phyloP scores from a whole-genome alignment of 176 grass and related monocot species.

The Secale cereale region DNA sequence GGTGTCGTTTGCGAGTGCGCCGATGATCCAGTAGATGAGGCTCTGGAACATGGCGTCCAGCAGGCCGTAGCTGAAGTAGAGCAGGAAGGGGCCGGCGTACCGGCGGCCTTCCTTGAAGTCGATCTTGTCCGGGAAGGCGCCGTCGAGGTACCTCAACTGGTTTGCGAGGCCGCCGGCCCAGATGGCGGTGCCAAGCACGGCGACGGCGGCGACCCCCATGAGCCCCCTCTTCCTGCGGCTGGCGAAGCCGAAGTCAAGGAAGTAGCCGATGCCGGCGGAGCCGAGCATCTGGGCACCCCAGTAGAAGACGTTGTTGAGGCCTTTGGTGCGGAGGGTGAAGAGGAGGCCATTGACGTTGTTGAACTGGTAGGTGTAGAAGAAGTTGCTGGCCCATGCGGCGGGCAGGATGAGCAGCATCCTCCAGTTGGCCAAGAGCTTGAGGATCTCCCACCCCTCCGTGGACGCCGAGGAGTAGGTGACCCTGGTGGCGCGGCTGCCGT shows the following conservation, averaged over 20 bases:
- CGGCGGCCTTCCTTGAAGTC: slow-evolving; percentile 63
- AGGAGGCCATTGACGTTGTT: slow-evolving; percentile 84
- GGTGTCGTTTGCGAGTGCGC: slow-evolving; percentile 56
- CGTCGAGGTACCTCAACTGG: slow-evolving; percentile 45
- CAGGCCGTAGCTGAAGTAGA: slow-evolving; percentile 92
- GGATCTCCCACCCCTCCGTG: slow-evolving; percentile 54
- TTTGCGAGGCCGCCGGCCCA: slow-evolving; percentile 77
- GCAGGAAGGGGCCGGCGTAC: slow-evolving; percentile 53
- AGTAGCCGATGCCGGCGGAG: slow-evolving; percentile 58
- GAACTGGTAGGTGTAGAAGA: slow-evolving; percentile 99
- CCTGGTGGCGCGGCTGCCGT: slow-evolving; percentile 52
- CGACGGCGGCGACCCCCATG: slow-evolving; percentile 42
- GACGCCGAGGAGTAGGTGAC: slow-evolving; percentile 43
- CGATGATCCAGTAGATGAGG: slow-evolving; percentile 97
- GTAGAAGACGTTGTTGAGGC: slow-evolving; percentile 94
- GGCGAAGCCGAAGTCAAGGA: slow-evolving; percentile 82
- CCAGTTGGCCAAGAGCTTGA: slow-evolving; percentile 73
- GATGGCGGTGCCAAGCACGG: slow-evolving; percentile 59
- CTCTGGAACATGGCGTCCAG: slow-evolving; percentile 97
- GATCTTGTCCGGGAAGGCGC: neutral
- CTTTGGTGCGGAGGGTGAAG: slow-evolving; percentile 77
- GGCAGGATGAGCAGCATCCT: slow-evolving; percentile 85
- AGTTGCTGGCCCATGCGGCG: slow-evolving; percentile 87
- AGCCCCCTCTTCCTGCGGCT: slow-evolving; percentile 55
- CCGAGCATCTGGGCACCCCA: slow-evolving; percentile 97